These are phyloP conservation scores for Primulina eburnea DNA, from an alignment of 257 asterid genomes.

Conservation along the genomic window DNA sequence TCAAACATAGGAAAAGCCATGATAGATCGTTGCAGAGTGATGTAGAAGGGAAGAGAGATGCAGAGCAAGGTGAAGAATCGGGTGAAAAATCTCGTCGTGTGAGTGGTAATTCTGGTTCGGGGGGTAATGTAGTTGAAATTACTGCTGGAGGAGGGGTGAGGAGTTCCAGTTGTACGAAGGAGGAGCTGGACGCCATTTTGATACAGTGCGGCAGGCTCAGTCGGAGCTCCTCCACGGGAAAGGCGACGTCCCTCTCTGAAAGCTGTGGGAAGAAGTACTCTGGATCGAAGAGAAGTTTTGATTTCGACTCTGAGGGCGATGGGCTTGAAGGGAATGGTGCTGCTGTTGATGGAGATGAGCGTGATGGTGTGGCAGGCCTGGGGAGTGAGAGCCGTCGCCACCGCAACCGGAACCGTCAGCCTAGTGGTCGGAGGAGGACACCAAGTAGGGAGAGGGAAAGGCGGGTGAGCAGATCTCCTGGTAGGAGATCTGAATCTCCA, in stretches of 20 bases:
- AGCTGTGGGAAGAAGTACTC: constrained; percentile 63
- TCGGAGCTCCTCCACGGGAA: constrained; percentile 81
- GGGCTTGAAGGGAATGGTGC: constrained; percentile 24
- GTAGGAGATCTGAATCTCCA: constrained; percentile 93
- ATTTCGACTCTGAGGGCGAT: constrained; percentile 66
- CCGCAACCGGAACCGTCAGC: constrained; percentile 56
- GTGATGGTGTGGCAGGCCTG: constrained; percentile 34
- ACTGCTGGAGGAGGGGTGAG: constrained; percentile 47
- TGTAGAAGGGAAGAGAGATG: constrained; percentile 49
- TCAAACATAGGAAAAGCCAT: constrained; percentile 77
- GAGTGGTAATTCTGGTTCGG: constrained; percentile 14
- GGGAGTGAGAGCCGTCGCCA: constrained; percentile 72
- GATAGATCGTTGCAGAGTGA: constrained; percentile 50
- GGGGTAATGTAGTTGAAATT: constrained; percentile 25
- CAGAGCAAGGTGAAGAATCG: constrained; percentile 29
- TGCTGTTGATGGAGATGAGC: constrained; percentile 36
- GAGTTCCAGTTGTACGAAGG: constrained; percentile 91
- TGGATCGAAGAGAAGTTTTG: constrained; percentile 91
- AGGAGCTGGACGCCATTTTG: constrained; percentile 89
- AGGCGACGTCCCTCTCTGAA: constrained; percentile 41
- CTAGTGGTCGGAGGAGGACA: constrained; percentile 79
- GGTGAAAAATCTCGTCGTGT: constrained; percentile 30
- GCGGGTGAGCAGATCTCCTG: constrained; percentile 94
- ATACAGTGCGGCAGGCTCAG: constrained; percentile 97
- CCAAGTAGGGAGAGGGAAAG: constrained; percentile 91